phyloP scores from a whole-genome alignment of 192 early-diverging fungal genomes.

The Entophlyctis luteolus region DNA sequence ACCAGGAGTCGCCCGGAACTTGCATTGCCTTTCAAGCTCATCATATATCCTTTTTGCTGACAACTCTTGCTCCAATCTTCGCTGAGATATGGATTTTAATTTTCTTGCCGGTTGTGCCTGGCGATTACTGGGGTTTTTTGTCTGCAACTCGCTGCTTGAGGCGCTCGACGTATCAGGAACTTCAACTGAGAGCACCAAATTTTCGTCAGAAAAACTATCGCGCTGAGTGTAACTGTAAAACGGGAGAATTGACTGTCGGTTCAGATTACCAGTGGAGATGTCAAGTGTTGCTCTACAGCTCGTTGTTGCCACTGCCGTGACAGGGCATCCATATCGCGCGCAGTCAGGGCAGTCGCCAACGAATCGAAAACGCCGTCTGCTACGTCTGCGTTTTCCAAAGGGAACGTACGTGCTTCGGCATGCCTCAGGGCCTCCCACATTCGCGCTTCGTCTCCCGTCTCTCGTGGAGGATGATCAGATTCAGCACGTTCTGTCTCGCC shows the following conservation, averaged over 20 bases:
- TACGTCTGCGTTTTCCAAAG: slow-evolving; percentile 14
- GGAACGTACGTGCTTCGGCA: slow-evolving; percentile 22
- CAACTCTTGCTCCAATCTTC: slow-evolving; percentile 2
- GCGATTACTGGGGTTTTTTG: too few species aligned
- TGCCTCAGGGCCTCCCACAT: slow-evolving; percentile 23
- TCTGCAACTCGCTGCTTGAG: too few species aligned
- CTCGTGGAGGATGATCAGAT: too few species aligned
- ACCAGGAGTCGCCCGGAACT: slow-evolving; percentile 7
- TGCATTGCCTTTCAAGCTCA: not conserved
- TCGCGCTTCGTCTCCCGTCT: slow-evolving; percentile 10
- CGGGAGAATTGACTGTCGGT: too few species aligned
- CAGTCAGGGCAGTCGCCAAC: slow-evolving; percentile 9
- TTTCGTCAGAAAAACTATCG: too few species aligned
- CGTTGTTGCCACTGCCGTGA: slow-evolving; percentile 14
- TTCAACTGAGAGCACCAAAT: too few species aligned
- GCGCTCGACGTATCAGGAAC: too few species aligned
- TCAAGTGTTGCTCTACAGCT: too few species aligned
- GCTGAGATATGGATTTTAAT: slow-evolving; percentile 12
- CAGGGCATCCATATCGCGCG: slow-evolving; percentile 8
- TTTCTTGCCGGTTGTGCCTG: slow-evolving; percentile 1
- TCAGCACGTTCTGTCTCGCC: too few species aligned
- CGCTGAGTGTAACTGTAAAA: too few species aligned
- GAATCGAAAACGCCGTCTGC: slow-evolving; percentile 7
- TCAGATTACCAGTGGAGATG: too few species aligned
- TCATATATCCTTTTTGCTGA: not conserved